Evolutionary conservation across 495 filamentous ascomycete genomes (phyloP), one percentile per base, ranked within the genome.

Genomic region (Neurospora sp.): DNA sequence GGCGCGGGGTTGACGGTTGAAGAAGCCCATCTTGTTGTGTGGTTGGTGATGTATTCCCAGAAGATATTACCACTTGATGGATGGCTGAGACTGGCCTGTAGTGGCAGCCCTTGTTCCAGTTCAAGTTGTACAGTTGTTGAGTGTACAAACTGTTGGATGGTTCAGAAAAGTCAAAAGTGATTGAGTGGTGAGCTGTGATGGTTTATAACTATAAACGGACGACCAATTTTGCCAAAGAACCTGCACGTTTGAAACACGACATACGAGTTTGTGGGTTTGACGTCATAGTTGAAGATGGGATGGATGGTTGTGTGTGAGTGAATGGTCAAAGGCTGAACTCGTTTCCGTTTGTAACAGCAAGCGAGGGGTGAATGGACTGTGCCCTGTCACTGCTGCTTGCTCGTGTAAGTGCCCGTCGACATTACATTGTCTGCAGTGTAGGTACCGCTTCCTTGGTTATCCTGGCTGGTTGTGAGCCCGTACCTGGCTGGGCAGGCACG

Each of bases 11-110:
- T 35, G 69, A 41, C 73, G 70, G 17, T 39, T 74, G 73, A 74
- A 74, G 70, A 74, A 37, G n/a, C 73, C 73, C 73, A 74, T 73
- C n/a, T 38, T 14, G 12, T n/a, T 2, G 48, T 71, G 38, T 42
- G 22, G 22, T 68, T 71, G 27, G 45, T 71, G 27, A 71, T 42
- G 41, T 44, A 2, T 53, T 1, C 53, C 35, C 27, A 17, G 53
- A 22, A 27, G 10, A 14, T 59, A 59, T 59, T 20, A 14, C 48
- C 48, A 59, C 48, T 45, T 8, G 5, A 27, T 59, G 10, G 22
- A 22, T 65, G 53, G 53, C 35, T 61, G 53, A 61, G 53, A 61
- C 53, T 61, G 53, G 53, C 53, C 53, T 35, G 27, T 61, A 3
- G 5, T 35, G 53, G 27, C 53, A 65, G 53, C 53, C 53, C 14